Evolutionary conservation across 129 eudicot genomes (phyloP).

Genomic region (Flaveria robusta): DNA sequence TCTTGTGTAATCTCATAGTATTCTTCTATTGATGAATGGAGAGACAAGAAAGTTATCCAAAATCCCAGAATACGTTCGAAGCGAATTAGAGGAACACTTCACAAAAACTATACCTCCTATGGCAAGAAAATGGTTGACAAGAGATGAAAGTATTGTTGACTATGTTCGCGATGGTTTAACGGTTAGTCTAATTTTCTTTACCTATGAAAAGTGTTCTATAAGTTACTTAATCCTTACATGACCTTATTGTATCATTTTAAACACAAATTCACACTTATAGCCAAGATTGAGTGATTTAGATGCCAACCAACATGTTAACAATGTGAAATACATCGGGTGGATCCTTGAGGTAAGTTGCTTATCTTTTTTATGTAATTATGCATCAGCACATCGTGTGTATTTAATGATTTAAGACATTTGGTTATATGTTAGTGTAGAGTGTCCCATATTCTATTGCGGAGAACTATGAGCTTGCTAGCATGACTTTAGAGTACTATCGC

Average conservation of each 20-base stretch:
- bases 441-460: conserved; percentile 59
- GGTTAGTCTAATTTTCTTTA: conserved; percentile 32
- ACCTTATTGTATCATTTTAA: not conserved
- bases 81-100: conserved; percentile 54
- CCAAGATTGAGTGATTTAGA: conserved; percentile 80
- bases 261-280: conserved; percentile 39
- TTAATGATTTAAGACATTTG: not conserved
- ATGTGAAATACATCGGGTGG: conserved; percentile 83
- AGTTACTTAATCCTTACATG: not conserved
- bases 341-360: conserved; percentile 63
- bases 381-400: too few relatives aligned
- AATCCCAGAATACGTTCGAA: conserved; percentile 74
- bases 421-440: conserved; percentile 43
- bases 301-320: conserved; percentile 79
- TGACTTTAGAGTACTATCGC: conserved; percentile 64
- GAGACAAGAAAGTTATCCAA: conserved; percentile 69
- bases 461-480: conserved; percentile 69
- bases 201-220: not conserved
- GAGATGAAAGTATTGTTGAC: conserved; percentile 52
- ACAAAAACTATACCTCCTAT: conserved; percentile 57
- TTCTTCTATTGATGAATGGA: conserved; percentile 78
- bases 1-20: conserved; percentile 35
- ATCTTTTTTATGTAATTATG: not conserved
- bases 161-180: conserved; percentile 56
- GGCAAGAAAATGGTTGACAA: conserved; percentile 56